Evolutionary conservation across 305 asterid genomes (phyloP), one percentile per base, ranked within the genome.

Genomic region (Fraxinus sp.): DNA sequence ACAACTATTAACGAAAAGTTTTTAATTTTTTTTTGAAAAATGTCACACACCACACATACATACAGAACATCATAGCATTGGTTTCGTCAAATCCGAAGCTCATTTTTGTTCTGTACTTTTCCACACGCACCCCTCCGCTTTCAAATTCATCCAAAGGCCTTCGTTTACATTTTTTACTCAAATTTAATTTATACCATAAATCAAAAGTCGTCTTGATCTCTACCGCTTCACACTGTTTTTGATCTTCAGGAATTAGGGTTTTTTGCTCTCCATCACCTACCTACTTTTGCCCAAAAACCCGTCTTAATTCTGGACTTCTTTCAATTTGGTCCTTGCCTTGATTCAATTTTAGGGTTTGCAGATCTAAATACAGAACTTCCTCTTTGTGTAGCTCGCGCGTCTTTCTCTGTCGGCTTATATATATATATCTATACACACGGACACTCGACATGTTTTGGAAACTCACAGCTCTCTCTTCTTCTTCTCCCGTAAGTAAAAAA

Each of bases 361-460:
- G 97, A 91, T 92, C 97, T 85, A 77, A 88, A 28, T 30, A 73
- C 78, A 70, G 87, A 71, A 71, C 87, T 86, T 55, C 77, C 74
- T 84, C 83, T 72, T 62, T 82, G 44, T 70, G 80, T 86, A 70
- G 74, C 83, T 33, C 78, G 78, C 64, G 55, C 84, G 5, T 79
- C 44, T 79, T 70, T 81, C 84, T 78, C 79, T 37, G 77, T 68
- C 80, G 62, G 44, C 86, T 81, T 80, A 26, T 30, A 30, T 30
- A 30, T 59, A 78, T 57, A 2, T 14, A 41, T 77, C 78, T 55
- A 35, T 78, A 79, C 66, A 77, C 78, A 66, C 44, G 72, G 46
- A 80, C 87, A 33, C 57, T 72, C 85, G 88, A 83, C 57, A 94
- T 95, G 99, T 95, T 95, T 84, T 95, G 98, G 99, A 94, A 95